Conservation (phyloP, 2,329 filamentous ascomycete genomes). For the Teratosphaeria viscida region DNA sequence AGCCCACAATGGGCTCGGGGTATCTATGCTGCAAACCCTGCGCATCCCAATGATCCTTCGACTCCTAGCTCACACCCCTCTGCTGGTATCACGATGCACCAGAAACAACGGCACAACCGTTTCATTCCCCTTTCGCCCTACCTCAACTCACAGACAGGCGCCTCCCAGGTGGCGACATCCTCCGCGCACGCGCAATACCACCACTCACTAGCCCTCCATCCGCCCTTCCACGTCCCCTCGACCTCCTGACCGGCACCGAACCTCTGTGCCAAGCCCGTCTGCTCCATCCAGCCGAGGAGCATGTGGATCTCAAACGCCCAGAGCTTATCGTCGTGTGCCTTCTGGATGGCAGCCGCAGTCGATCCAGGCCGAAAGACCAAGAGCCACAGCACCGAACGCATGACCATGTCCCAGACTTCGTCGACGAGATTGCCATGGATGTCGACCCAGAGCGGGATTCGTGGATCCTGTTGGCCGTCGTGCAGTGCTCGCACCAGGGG, state of each 20-base stretch:
- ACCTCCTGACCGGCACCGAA: slow-evolving; percentile 29
- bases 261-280: slow-evolving; percentile 41
- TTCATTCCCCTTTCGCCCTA: not conserved
- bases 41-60: not conserved
- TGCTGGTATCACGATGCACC: not conserved
- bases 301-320: slow-evolving; percentile 54
- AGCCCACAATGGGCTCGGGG: not conserved
- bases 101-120: not conserved
- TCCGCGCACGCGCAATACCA: slow-evolving; percentile 49
- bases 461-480: slow-evolving; percentile 14
- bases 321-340: slow-evolving; percentile 47
- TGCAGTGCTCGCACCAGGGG: slow-evolving; percentile 5
- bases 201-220: slow-evolving; percentile 48
- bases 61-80: not conserved
- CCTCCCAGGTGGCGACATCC: slow-evolving; percentile 17
- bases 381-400: slow-evolving; percentile 52
- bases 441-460: slow-evolving; percentile 61
- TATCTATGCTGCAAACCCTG: not conserved
- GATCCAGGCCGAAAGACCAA: slow-evolving; percentile 53
- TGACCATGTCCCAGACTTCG: slow-evolving; percentile 53
- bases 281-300: slow-evolving; percentile 49
- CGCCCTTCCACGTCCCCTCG: slow-evolving; percentile 20
- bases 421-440: slow-evolving; percentile 51
- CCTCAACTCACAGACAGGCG: slow-evolving; percentile 2
- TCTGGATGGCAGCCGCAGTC: slow-evolving; percentile 42